Percentiles rank a stretch among this genome's conserved stretches.
These are phyloP conservation scores for Tolypocladium pustulatum DNA, from an alignment of 2,329 filamentous ascomycete species.

Conservation along the genomic window DNA sequence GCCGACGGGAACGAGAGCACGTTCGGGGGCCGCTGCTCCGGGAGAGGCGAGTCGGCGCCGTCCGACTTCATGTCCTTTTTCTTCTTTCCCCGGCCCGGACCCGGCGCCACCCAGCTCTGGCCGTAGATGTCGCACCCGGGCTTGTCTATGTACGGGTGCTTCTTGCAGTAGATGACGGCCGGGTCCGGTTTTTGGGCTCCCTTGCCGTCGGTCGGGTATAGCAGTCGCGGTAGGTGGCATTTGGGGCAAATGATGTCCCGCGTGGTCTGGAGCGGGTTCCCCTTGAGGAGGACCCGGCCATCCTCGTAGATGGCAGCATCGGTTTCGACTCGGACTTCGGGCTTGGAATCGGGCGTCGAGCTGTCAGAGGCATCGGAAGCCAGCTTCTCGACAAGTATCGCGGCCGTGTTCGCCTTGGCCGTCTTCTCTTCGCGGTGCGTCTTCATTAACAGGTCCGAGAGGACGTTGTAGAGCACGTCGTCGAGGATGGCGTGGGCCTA, in stretches of 20 bases:
- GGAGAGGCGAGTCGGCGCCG: slow-evolving; percentile 34
- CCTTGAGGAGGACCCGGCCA: slow-evolving; percentile 56
- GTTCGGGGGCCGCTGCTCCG: slow-evolving; percentile 48
- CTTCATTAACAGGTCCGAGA: slow-evolving; percentile 64
- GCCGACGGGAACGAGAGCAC: slow-evolving; percentile 55
- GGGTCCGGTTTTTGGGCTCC: slow-evolving; percentile 57
- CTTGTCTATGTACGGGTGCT: slow-evolving; percentile 66
- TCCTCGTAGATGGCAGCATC: slow-evolving; percentile 62
- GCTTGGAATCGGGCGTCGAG: slow-evolving; percentile 40
- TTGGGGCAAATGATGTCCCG: slow-evolving; percentile 62
- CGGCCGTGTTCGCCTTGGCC: slow-evolving; percentile 54
- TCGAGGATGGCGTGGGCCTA: slow-evolving; percentile 59
- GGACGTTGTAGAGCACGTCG: slow-evolving; percentile 65
- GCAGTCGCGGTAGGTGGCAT: slow-evolving; percentile 63
- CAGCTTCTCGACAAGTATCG: slow-evolving; percentile 54
- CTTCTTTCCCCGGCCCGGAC: slow-evolving; percentile 62
- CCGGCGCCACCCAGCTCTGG: slow-evolving; percentile 67
- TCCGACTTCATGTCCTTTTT: slow-evolving; percentile 61
- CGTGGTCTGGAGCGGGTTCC: slow-evolving; percentile 62
- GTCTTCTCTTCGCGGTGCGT: slow-evolving; percentile 72
- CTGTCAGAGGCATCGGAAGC: slow-evolving; percentile 44
- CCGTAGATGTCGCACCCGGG: slow-evolving; percentile 72
- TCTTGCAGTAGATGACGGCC: slow-evolving; percentile 65
- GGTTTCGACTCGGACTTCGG: slow-evolving; percentile 51
- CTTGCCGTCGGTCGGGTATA: slow-evolving; percentile 62